Evolutionary conservation across 768 basidiomycete genomes (phyloP).

Genomic region (Leccinum subgranulosum): DNA sequence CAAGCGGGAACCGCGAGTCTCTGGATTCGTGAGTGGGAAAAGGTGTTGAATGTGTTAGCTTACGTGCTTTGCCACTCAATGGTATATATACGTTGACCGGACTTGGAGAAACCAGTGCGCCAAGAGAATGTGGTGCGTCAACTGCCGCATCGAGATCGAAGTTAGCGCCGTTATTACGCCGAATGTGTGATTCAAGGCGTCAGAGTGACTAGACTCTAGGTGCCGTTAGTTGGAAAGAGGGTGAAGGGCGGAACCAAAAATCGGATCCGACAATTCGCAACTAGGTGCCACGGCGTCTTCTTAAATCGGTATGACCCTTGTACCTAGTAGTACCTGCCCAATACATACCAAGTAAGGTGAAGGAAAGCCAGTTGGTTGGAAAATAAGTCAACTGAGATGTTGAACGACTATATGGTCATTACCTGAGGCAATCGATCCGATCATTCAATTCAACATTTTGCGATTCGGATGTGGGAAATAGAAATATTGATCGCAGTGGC

Average conservation of each 20-base stretch:
- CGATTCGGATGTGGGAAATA: too few species aligned
- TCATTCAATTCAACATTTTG: too few species aligned
- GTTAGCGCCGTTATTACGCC: neutral
- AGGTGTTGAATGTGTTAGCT: neutral
- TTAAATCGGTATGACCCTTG: neutral
- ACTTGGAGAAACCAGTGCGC: constrained; percentile 10
- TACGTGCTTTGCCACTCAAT: neutral
- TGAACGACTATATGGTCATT: too few species aligned
- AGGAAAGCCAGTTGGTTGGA: too few species aligned
- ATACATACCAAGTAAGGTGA: too few species aligned
- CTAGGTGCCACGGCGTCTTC: neutral
- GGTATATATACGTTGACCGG: neutral
- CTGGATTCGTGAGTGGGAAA: constrained; percentile 1
- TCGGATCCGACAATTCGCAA: neutral
- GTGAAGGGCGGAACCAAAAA: neutral
- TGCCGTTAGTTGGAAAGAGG: neutral
- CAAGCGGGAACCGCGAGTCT: constrained; percentile 4
- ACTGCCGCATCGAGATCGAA: neutral
- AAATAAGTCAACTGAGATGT: too few species aligned
- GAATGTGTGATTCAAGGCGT: neutral
- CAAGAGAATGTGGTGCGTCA: constrained; percentile 6
- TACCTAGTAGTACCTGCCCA: too few species aligned
- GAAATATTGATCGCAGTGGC: too few species aligned
- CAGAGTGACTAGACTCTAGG: too few species aligned
- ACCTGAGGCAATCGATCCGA: too few species aligned